These are phyloP conservation scores for Dipodascus geniculatus DNA, from an alignment of 805 yeast genomes.

Conservation along the genomic window DNA sequence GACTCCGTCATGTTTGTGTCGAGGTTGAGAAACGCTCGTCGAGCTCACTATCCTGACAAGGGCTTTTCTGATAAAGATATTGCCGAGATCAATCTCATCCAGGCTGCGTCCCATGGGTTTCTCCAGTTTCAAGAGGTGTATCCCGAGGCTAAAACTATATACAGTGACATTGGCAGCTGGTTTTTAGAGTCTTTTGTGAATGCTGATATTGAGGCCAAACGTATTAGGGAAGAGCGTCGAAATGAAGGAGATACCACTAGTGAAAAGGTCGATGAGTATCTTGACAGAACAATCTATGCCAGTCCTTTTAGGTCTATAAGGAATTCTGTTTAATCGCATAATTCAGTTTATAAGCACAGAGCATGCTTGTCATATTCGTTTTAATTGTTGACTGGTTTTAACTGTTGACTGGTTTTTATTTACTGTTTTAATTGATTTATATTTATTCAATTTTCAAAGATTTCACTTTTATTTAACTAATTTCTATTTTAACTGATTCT, in stretches of 20 bases:
- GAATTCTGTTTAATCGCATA: background rate
- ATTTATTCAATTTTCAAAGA: background rate
- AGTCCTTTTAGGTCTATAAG: background rate
- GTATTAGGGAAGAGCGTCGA: background rate
- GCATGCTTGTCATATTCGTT: no score
- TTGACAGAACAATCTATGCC: background rate
- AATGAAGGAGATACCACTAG: background rate
- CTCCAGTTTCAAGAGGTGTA: slow-evolving; percentile 17
- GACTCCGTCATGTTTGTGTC: slow-evolving; percentile 23
- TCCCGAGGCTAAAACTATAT: slow-evolving; percentile 18
- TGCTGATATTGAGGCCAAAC: slow-evolving; percentile 4
- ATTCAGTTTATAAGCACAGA: no score
- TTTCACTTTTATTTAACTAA: background rate
- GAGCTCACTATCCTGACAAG: slow-evolving; percentile 4
- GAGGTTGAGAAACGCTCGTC: slow-evolving; percentile 19
- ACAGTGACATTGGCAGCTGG: slow-evolving; percentile 18
- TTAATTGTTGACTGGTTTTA: background rate
- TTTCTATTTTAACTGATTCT: no score
- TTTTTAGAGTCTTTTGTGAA: slow-evolving; percentile 11
- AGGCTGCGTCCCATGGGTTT: slow-evolving; percentile 22
- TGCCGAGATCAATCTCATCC: slow-evolving; percentile 19
- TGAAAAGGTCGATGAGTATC: background rate
- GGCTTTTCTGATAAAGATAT: slow-evolving; percentile 7
- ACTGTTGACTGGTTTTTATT: no score
- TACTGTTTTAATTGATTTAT: background rate